These are phyloP conservation scores for Mycosphaerella arachidis DNA, from an alignment of 2,329 filamentous ascomycete species.

Conservation along the genomic window DNA sequence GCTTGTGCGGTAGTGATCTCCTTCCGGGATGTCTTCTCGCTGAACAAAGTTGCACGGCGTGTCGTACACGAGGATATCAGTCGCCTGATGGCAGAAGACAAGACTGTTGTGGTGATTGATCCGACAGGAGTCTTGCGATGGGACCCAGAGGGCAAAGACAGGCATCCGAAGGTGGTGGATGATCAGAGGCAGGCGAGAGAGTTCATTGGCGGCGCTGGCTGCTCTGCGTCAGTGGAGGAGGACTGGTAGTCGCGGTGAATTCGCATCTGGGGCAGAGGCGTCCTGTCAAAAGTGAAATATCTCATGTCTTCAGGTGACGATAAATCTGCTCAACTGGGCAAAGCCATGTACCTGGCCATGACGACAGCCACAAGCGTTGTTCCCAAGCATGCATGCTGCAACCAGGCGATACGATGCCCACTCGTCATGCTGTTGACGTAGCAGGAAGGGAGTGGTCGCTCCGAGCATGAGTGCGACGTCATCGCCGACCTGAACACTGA, in stretches of 20 bases:
- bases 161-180: conserved; percentile 18
- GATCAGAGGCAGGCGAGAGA: conserved; percentile 18
- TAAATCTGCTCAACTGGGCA: not conserved
- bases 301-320: not conserved
- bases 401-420: not conserved
- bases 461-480: not conserved
- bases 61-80: conserved; percentile 20
- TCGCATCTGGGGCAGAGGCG: no score
- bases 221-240: conserved; percentile 13
- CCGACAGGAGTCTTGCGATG: conserved; percentile 18
- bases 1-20: conserved; percentile 24
- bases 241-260: conserved; percentile 3
- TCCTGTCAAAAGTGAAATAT: not conserved
- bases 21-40: conserved; percentile 22
- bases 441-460: not conserved
- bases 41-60: conserved; percentile 21
- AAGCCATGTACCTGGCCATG: not conserved
- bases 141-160: conserved; percentile 14
- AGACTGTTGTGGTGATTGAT: conserved; percentile 19
- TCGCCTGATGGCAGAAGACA: conserved; percentile 14
- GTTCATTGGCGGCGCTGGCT: conserved; percentile 21
- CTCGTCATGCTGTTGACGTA: not conserved
- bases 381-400: not conserved
- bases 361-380: not conserved
- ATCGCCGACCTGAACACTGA: not conserved